Evolutionary conservation across 2,329 filamentous ascomycete species (phyloP).

Genomic region (Byssoonygena ceratinophila): DNA sequence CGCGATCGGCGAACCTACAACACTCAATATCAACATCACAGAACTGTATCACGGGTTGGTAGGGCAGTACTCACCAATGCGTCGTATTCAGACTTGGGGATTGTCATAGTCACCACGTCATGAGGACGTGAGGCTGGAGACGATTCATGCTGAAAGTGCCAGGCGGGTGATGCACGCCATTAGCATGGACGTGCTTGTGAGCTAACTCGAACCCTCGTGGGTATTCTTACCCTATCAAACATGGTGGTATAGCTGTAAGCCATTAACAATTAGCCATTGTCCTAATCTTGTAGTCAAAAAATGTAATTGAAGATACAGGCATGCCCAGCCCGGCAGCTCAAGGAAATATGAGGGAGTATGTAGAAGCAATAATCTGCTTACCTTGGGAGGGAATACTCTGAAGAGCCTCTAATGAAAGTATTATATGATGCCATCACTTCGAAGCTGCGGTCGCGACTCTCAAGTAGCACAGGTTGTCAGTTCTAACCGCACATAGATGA

Average conservation of each 20-base stretch:
- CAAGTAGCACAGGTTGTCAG: not conserved
- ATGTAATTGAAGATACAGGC: not conserved
- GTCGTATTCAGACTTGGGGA: conserved; percentile 53
- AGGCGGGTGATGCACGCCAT: not conserved
- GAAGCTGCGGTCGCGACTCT: not conserved
- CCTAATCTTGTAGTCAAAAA: not conserved
- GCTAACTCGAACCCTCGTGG: not conserved
- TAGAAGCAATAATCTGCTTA: not conserved
- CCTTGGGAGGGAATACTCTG: conserved; percentile 5
- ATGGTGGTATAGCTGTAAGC: not conserved
- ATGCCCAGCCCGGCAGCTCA: not conserved
- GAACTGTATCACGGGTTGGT: not conserved
- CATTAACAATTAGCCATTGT: not conserved
- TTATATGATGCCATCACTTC: not conserved
- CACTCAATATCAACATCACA: conserved; percentile 2
- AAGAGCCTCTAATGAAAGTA: not conserved
- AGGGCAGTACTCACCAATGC: conserved; percentile 38
- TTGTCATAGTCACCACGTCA: conserved; percentile 39
- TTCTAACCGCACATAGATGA: not conserved
- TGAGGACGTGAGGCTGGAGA: conserved; percentile 20
- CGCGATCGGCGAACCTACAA: conserved; percentile 21
- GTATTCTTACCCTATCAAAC: not conserved
- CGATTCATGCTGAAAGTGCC: not conserved
- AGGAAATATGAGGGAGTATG: not conserved
- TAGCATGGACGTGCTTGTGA: not conserved